Conservation (phyloP, 495 filamentous ascomycete genomes). For the Trichoderma virens region DNA sequence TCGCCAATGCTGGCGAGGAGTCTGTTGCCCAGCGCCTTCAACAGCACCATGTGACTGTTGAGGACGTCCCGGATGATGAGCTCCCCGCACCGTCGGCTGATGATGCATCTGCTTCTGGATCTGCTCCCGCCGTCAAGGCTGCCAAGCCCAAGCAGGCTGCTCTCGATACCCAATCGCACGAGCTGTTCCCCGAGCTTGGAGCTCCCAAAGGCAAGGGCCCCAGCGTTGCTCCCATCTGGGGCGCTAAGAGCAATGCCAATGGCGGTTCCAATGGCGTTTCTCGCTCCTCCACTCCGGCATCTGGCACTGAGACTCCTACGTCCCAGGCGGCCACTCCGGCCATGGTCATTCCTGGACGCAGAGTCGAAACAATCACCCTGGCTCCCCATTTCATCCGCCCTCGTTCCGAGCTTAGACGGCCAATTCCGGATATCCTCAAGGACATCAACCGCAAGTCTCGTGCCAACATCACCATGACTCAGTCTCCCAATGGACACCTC, state of each 20-base stretch:
- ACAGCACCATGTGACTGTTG: conserved; percentile 65
- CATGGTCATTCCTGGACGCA: conserved; percentile 68
- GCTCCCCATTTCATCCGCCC: conserved; percentile 64
- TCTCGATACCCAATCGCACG: conserved; percentile 77
- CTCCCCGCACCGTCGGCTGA: conserved; percentile 41
- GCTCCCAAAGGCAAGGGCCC: conserved; percentile 49
- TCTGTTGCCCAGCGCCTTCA: conserved; percentile 69
- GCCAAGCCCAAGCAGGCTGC: conserved; percentile 53
- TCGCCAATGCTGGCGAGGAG: conserved; percentile 28
- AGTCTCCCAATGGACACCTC: conserved; percentile 55
- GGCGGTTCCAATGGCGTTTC: conserved; percentile 54
- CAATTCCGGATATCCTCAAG: conserved; percentile 69
- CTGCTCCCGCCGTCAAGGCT: conserved; percentile 40
- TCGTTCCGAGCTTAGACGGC: conserved; percentile 69
- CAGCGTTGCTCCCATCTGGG: conserved; percentile 56
- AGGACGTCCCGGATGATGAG: conserved; percentile 77
- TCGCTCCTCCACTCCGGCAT: conserved; percentile 49
- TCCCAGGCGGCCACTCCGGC: conserved; percentile 43
- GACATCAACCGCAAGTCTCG: conserved; percentile 85
- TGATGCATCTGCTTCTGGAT: conserved; percentile 25
- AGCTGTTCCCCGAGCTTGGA: conserved; percentile 83
- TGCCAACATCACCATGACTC: conserved; percentile 68
- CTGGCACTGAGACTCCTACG: conserved; percentile 46
- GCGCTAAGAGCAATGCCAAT: conserved; percentile 36
- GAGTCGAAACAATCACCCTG: conserved; percentile 65